Conservation (phyloP, 2,329 filamentous ascomycete species). For the Iodosphaeria phyllophila region DNA sequence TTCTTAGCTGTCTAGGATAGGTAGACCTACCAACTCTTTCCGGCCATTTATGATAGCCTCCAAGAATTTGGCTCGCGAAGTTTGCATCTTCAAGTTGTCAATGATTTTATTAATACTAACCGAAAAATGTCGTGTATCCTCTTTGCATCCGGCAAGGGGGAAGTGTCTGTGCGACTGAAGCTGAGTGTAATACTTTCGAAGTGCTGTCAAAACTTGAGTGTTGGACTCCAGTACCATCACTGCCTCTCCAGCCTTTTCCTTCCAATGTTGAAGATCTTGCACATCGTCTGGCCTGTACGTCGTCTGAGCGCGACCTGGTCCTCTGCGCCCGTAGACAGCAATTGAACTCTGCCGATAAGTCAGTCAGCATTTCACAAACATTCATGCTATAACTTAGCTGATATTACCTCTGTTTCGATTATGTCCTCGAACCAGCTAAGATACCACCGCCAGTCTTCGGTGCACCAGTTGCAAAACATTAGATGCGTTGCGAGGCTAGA, state of each 20-base stretch:
- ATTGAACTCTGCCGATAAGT: slow-evolving; percentile 7
- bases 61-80: slow-evolving; percentile 14
- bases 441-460: slow-evolving; percentile 22
- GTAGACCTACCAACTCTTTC: slow-evolving; percentile 13
- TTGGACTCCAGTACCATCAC: slow-evolving; percentile 19
- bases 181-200: slow-evolving; percentile 12
- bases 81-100: slow-evolving; percentile 16
- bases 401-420: slow-evolving; percentile 12
- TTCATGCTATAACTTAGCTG: background rate
- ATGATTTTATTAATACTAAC: slow-evolving; percentile 15
- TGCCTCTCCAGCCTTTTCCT: slow-evolving; percentile 17
- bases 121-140: slow-evolving; percentile 10
- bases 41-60: slow-evolving; percentile 15
- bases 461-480: slow-evolving; percentile 19
- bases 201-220: slow-evolving; percentile 14
- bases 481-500: slow-evolving; percentile 18
- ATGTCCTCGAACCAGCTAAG: slow-evolving; percentile 18
- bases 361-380: background rate
- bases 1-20: background rate
- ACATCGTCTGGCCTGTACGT: slow-evolving; percentile 11
- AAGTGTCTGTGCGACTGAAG: slow-evolving; percentile 9
- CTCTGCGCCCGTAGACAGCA: slow-evolving; percentile 7
- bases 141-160: slow-evolving; percentile 5
- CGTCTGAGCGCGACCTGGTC: slow-evolving; percentile 3
- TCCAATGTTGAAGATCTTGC: slow-evolving; percentile 16